phyloP scores from a whole-genome alignment of 257 asterid species.

The Nicotiana tabacum region DNA sequence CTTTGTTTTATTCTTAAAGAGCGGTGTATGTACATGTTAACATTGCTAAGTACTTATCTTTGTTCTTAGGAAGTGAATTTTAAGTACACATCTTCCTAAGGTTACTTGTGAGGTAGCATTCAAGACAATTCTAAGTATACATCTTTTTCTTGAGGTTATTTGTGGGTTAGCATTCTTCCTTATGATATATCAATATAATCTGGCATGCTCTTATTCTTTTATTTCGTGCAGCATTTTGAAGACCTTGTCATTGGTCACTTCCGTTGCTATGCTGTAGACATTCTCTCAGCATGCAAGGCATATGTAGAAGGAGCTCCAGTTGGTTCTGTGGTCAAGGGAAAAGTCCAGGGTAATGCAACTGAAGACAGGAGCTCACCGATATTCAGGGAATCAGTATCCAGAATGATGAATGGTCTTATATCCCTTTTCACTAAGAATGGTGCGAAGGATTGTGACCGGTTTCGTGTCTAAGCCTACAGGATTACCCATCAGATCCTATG shows the following conservation, averaged over 20 bases:
- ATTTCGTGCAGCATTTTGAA: slow-evolving; percentile 41
- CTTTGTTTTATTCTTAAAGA: no score
- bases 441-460: slow-evolving; percentile 41
- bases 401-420: slow-evolving; percentile 40
- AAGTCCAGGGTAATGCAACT: slow-evolving; percentile 11
- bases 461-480: slow-evolving; percentile 12
- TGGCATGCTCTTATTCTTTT: background rate
- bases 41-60: background rate
- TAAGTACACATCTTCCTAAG: background rate
- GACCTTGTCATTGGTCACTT: slow-evolving; percentile 46
- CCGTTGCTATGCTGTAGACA: slow-evolving; percentile 28
- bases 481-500: background rate
- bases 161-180: background rate
- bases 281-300: slow-evolving; percentile 46
- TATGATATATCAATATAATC: background rate
- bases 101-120: background rate
- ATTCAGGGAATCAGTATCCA: slow-evolving; percentile 27
- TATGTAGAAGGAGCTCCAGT: slow-evolving; percentile 42
- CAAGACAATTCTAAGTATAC: background rate
- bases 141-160: background rate
- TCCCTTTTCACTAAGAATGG: slow-evolving; percentile 40
- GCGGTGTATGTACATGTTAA: background rate
- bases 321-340: slow-evolving; percentile 38
- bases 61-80: background rate
- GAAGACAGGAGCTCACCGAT: slow-evolving; percentile 5